These are phyloP conservation scores for Komagataea norvegica DNA, from an alignment of 1,139 yeast species.

Conservation along the genomic window DNA sequence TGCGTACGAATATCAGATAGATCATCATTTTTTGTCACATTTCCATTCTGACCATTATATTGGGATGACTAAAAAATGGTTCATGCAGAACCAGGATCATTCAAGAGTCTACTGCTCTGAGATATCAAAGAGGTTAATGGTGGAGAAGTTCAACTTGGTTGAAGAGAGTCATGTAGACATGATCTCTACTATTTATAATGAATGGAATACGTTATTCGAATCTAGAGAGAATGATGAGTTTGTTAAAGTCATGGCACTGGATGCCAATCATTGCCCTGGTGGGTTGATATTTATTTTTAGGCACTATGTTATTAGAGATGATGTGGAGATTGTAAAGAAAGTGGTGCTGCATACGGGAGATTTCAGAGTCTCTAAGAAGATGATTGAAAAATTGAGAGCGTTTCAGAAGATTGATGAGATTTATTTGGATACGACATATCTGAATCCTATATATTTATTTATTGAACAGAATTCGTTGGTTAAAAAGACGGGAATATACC, in stretches of 20 bases:
- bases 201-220: conserved; percentile 2
- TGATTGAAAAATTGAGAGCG: conserved; percentile 31
- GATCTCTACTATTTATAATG: neutral
- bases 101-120: conserved; percentile 60
- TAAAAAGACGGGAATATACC: conserved; percentile 53
- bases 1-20: conserved; percentile 32
- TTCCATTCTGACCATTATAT: conserved; percentile 94
- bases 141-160: conserved; percentile 5
- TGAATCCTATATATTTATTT: conserved; percentile 67
- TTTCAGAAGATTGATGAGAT: conserved; percentile 46
- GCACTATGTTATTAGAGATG: conserved; percentile 33
- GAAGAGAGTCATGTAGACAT: conserved; percentile 1
- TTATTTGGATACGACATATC: conserved; percentile 85
- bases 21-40: conserved; percentile 60
- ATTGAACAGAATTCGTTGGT: conserved; percentile 75
- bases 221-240: conserved; percentile 39
- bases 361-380: conserved; percentile 61
- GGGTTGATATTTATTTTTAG: conserved; percentile 77
- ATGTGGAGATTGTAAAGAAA: conserved; percentile 24
- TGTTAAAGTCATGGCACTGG: conserved; percentile 55
- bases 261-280: conserved; percentile 97
- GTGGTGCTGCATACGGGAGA: conserved; percentile 84
- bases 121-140: conserved; percentile 41
- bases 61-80: conserved; percentile 76
- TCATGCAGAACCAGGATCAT: conserved; percentile 38